Percentiles rank a stretch among this genome's conserved stretches.
phyloP scores from a whole-genome alignment of 2,329 filamentous ascomycete species.

The Zopfia rhizophila region DNA sequence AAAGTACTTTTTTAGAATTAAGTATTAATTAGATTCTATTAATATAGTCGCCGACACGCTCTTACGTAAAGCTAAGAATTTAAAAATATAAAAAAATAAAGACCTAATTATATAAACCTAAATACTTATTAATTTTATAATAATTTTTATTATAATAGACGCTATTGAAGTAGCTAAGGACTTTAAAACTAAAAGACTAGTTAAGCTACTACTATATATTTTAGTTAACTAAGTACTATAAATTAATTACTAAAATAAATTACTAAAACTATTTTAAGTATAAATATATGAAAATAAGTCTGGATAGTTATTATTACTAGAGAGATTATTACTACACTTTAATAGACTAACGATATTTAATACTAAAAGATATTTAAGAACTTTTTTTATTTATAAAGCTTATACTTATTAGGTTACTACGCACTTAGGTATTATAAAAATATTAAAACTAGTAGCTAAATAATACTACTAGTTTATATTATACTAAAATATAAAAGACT shows the following conservation, averaged over 20 bases:
- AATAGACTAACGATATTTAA: no score
- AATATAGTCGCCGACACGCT: no score
- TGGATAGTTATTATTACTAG: no score
- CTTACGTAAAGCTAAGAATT: neutral
- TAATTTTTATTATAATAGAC: no score
- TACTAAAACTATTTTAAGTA: neutral
- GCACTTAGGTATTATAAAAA: conserved; percentile 7
- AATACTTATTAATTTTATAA: neutral
- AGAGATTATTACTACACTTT: no score
- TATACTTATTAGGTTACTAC: conserved; percentile 1
- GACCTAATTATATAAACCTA: neutral
- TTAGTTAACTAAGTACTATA: no score
- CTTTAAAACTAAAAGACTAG: no score
- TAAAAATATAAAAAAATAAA: conserved; percentile 2
- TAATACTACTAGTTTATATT: conserved; percentile 1
- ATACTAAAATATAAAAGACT: neutral
- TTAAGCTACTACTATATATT: no score
- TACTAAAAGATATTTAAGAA: no score
- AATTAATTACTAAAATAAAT: no score
- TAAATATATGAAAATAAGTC: no score
- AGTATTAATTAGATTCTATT: neutral
- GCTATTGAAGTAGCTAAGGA: no score
- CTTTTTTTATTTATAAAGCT: conserved; percentile 1
- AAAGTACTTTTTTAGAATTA: conserved; percentile 6
- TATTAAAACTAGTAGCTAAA: neutral